phyloP scores from a whole-genome alignment of 2,329 filamentous ascomycete genomes.

The Ramichloridium luteum region DNA sequence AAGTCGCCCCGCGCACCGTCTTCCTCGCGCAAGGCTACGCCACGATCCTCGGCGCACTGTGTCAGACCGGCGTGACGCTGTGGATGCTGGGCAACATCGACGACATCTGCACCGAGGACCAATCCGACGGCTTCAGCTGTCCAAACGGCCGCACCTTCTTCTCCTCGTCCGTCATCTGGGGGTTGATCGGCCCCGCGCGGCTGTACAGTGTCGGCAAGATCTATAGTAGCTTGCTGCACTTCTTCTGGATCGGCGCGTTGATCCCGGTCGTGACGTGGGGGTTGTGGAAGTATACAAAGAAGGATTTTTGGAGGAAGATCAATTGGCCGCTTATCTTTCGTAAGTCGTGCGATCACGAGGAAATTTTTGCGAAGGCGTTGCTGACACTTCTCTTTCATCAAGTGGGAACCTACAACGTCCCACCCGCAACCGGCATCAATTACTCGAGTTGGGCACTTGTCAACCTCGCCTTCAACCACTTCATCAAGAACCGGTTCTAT shows the following conservation, averaged over 20 bases:
- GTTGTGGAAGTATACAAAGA: conserved; percentile 27
- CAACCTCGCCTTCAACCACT: conserved; percentile 30
- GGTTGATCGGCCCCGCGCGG: conserved; percentile 36
- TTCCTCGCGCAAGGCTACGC: conserved; percentile 35
- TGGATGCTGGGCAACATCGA: conserved; percentile 36
- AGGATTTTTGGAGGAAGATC: conserved; percentile 15
- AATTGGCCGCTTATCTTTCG: conserved; percentile 62
- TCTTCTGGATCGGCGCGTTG: conserved; percentile 40
- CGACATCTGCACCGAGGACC: conserved; percentile 29
- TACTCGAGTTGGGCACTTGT: conserved; percentile 66
- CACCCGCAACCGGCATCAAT: conserved; percentile 66
- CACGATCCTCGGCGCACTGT: conserved; percentile 30
- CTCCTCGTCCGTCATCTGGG: conserved; percentile 31
- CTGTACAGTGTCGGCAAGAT: conserved; percentile 37
- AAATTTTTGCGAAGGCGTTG: too few relatives aligned
- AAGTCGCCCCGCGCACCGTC: conserved; percentile 32
- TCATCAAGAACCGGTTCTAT: conserved; percentile 45
- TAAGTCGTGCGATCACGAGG: conserved; percentile 1
- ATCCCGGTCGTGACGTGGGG: conserved; percentile 33
- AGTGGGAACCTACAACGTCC: conserved; percentile 45
- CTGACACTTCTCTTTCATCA: conserved; percentile 56
- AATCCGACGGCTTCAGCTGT: conserved; percentile 37
- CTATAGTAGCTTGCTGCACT: conserved; percentile 37
- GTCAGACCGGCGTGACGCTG: conserved; percentile 36
- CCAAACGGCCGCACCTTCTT: conserved; percentile 35